Percentiles rank a stretch among this genome's conserved stretches.
These are phyloP conservation scores for Dendrocalamus sinicus DNA, from an alignment of 176 grass and related monocot genomes.

Conservation along the genomic window DNA sequence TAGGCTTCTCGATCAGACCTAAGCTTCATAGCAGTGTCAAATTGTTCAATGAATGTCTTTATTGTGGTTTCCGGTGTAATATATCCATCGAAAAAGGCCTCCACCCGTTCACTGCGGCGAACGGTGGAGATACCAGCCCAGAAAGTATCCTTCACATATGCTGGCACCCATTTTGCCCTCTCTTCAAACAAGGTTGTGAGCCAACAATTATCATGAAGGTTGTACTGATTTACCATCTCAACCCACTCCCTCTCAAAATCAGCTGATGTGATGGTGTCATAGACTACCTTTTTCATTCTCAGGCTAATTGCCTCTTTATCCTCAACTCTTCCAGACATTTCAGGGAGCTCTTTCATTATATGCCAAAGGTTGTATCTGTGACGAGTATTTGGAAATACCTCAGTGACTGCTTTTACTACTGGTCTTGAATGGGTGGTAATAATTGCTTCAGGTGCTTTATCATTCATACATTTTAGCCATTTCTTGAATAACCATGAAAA, in stretches of 20 bases:
- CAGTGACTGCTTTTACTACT: conserved; percentile 64
- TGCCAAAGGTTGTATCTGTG: conserved; percentile 88
- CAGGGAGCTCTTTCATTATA: conserved; percentile 93
- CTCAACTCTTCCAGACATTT: conserved; percentile 81
- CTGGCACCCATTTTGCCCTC: conserved; percentile 79
- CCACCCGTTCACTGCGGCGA: conserved; percentile 72
- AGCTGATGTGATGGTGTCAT: conserved; percentile 63
- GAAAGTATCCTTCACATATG: conserved; percentile 83
- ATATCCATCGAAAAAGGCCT: conserved; percentile 83
- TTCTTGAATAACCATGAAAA: conserved; percentile 85
- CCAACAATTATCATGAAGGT: conserved; percentile 73
- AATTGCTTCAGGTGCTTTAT: conserved; percentile 77
- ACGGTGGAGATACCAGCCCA: conserved; percentile 86
- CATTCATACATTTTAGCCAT: conserved; percentile 89
- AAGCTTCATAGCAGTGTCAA: conserved; percentile 83
- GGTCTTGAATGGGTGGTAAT: conserved; percentile 72
- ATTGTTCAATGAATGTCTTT: conserved; percentile 83
- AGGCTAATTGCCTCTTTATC: conserved; percentile 84
- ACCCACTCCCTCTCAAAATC: conserved; percentile 88
- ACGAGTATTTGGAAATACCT: conserved; percentile 68
- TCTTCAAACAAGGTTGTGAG: conserved; percentile 76
- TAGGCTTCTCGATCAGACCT: conserved; percentile 84
- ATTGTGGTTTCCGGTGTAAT: conserved; percentile 80
- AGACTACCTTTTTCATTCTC: conserved; percentile 81
- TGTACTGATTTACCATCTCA: conserved; percentile 81